phyloP scores from a whole-genome alignment of 2,329 filamentous ascomycete species.

The Cladophialophora psammophila region DNA sequence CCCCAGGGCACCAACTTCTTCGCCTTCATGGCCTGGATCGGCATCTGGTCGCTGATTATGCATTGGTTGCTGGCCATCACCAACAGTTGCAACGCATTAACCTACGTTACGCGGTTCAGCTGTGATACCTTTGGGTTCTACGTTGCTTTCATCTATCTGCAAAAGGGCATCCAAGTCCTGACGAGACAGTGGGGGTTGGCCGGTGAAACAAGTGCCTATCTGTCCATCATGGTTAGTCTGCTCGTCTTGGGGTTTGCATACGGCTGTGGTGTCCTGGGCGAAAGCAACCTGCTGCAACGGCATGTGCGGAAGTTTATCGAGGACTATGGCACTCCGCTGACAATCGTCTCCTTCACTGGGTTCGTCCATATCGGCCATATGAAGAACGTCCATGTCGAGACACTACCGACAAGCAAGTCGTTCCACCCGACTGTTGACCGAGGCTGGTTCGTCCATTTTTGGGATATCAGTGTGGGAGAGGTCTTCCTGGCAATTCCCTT shows the following conservation, averaged over 20 bases:
- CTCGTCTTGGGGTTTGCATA: conserved; percentile 81
- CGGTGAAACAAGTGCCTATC: conserved; percentile 71
- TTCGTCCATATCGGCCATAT: conserved; percentile 88
- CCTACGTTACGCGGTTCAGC: conserved; percentile 87
- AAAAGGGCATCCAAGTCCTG: conserved; percentile 88
- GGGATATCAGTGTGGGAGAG: conserved; percentile 75
- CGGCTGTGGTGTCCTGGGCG: conserved; percentile 73
- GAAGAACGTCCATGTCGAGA: conserved; percentile 71
- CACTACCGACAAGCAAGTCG: conserved; percentile 75
- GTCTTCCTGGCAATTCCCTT: conserved; percentile 89
- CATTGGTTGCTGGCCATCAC: conserved; percentile 84
- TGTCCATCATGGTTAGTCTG: conserved; percentile 77
- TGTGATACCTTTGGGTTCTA: conserved; percentile 96
- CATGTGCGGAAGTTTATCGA: conserved; percentile 82
- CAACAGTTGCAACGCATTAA: conserved; percentile 87
- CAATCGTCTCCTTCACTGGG: conserved; percentile 85
- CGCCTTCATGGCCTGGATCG: conserved; percentile 91
- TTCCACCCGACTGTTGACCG: conserved; percentile 80
- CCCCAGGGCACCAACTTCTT: conserved; percentile 81
- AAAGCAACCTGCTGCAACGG: conserved; percentile 75
- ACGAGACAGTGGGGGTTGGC: conserved; percentile 71
- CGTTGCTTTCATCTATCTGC: conserved; percentile 88
- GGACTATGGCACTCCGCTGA: conserved; percentile 86
- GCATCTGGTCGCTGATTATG: conserved; percentile 83
- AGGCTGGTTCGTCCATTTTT: conserved; percentile 81